Base-by-base conservation (phyloP, 1,284 basidiomycete species). In the Caloboletus firmus region DNA sequence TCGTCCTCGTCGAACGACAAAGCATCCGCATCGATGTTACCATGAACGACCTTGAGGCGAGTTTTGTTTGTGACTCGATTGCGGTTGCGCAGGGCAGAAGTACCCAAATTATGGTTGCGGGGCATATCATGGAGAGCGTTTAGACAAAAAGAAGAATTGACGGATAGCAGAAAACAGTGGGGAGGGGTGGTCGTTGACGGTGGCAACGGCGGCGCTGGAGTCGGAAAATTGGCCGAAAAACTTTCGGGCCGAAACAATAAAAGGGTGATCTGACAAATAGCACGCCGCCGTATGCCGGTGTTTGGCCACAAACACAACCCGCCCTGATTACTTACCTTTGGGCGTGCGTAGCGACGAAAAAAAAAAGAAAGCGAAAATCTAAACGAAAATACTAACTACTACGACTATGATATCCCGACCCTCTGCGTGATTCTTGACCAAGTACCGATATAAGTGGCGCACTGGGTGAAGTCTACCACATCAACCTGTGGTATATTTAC, bases 11-110 rank as follows among this genome's bases (percentile, higher is more conserved):
- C 89, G 58, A 88, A 80, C 55, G 91, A 86, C 69, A 91, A 79
- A 60, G 87, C 81, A 73, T 93, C 89, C 49, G 85, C 85, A 69
- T 93, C 91, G 76, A 91, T 82, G 71, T 84, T 82, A 58, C 87
- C 89, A 69, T 83, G 82, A 69, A 85, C 79, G 76, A 94, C 86
- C 76, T 85, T 86, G 67, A 94, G 86, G 60, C 89, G 86, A 65
- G 89, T 91, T 80, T 93, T 94, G 79, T 93, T 92, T 73, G 89
- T 93, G 76, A 94, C 87, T 71, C 91, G 84, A 74, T 89, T 89
- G 72, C 89, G 85, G 69, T 89, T 89, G 72, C 89, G 80, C 74
- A 89, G 86, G 62, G 85, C 83, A 55, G 85, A 85, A 66, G 85
- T 80, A 72, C 82, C 84, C 74, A 83, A 72, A 73, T 81, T 83